Conservation (phyloP, 139 green algal species). For the Monoraphidium neglectum region DNA sequence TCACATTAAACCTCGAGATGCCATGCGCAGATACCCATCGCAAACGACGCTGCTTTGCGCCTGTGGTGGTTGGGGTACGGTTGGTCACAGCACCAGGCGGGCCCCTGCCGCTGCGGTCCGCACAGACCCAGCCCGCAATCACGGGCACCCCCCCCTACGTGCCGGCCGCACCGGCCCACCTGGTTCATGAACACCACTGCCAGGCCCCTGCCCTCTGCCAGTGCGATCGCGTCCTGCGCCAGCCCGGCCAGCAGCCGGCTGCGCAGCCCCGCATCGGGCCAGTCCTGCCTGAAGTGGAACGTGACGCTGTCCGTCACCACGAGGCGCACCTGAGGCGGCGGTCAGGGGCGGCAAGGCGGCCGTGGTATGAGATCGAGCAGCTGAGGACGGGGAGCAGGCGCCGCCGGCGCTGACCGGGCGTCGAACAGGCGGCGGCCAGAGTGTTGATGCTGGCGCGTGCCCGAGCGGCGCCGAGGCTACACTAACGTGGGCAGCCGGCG, state of each 20-base stretch:
- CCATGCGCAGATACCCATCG: too few relatives aligned
- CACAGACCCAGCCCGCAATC: neutral
- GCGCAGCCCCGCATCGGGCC: conserved; percentile 74
- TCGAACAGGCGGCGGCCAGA: too few relatives aligned
- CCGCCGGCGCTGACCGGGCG: too few relatives aligned
- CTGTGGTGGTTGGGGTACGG: too few relatives aligned
- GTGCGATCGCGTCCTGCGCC: conserved; percentile 75
- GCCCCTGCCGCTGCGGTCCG: neutral
- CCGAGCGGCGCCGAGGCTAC: too few relatives aligned
- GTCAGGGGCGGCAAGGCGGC: conserved; percentile 34
- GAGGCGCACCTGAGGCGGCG: conserved; percentile 55
- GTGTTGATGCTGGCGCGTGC: too few relatives aligned
- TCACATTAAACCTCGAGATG: too few relatives aligned
- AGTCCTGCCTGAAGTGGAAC: conserved; percentile 92
- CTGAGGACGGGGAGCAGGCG: too few relatives aligned
- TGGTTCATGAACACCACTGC: conserved; percentile 31
- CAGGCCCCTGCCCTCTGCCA: conserved; percentile 53
- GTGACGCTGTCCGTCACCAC: conserved; percentile 90
- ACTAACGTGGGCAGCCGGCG: neutral
- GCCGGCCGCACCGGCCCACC: neutral
- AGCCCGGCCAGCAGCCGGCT: conserved; percentile 77
- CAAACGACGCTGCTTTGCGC: too few relatives aligned
- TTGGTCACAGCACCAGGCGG: neutral
- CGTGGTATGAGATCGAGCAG: too few relatives aligned
- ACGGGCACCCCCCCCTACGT: neutral